These are phyloP conservation scores for Coemansia sp. DNA, from an alignment of 192 early-diverging fungal species.

Conservation along the genomic window DNA sequence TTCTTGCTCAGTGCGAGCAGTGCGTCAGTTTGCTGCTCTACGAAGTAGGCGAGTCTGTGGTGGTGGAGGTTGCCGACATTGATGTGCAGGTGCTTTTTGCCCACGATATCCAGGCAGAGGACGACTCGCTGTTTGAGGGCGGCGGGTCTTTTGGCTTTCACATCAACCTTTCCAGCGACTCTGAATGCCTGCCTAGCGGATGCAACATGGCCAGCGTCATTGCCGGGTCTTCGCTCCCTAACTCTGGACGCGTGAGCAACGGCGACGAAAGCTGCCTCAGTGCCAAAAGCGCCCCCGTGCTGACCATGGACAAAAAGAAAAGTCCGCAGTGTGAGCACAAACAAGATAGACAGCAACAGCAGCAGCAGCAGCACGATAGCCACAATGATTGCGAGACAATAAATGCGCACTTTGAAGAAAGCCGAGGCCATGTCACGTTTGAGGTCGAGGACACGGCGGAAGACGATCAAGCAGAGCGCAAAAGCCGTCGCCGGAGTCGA, in stretches of 20 bases:
- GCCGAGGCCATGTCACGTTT: neutral
- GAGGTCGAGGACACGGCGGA: neutral
- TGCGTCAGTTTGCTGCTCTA: conserved; percentile 38
- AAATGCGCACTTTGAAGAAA: conserved; percentile 1
- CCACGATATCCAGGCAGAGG: conserved; percentile 33
- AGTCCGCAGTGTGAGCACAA: too few relatives aligned
- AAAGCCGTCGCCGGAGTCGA: conserved; percentile 9
- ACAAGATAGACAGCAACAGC: too few relatives aligned
- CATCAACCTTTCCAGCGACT: conserved; percentile 3
- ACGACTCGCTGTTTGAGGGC: conserved; percentile 45
- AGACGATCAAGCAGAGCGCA: neutral
- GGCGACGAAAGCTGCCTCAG: neutral
- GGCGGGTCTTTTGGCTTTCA: conserved; percentile 38
- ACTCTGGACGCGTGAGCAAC: neutral
- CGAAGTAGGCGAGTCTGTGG: conserved; percentile 28
- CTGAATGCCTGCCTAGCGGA: conserved; percentile 4
- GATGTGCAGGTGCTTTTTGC: conserved; percentile 18
- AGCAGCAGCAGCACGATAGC: neutral
- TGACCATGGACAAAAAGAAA: neutral
- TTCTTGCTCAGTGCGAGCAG: conserved; percentile 30
- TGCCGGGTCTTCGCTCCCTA: neutral
- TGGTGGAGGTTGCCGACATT: conserved; percentile 37
- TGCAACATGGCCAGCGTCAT: conserved; percentile 1
- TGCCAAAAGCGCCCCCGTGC: neutral
- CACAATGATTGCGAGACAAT: neutral